Base-by-base conservation (phyloP, 768 basidiomycete species). In the Cystobasidiopsis lactophilus region DNA sequence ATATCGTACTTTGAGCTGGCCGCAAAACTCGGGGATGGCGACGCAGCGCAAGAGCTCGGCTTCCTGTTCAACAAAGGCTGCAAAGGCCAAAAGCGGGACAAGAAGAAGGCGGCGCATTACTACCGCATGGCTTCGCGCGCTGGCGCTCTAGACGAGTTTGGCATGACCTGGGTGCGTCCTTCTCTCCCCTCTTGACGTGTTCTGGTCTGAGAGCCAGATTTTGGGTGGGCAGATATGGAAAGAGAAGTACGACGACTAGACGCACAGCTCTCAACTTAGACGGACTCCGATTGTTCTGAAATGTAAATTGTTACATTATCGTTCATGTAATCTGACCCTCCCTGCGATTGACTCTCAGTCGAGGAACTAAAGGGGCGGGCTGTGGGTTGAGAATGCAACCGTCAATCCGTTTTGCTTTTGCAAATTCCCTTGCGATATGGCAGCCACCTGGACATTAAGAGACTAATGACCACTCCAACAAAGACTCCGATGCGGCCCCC, bases 1-100 rank as follows among this genome's bases (percentile, higher is more conserved):
- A 47, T 63, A 10, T 35, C 49, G 2, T 91, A 89, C 63, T 88
- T 85, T 63, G 71, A 71, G 51, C 77, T 85, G 39, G 85, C 85
- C 9, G 83, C 86, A 16, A 74, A 74, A 31, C 71, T 91, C 2
- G 85, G 85, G 1, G 86, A 91, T 62, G 69, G 76, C 0, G 86
- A 89, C 60, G 85, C 86, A 2, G 85, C 88, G 67, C 75, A 74
- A 54, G 83, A 86, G 65, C 72, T 88, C 16, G 86, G 74, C 1
- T 88, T 84, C 62, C 84, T 82, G 65, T 73, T 82, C 21, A 77
- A 80, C 1, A 85, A 86, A 61, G 85, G 81, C 10, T n/a, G n/a
- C n/a, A 84, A 78, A 59, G 85, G 86, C 10, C 80, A 80, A 64
- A 86, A 85, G 72, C 88, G 82, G 67, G 76, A 89, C 66, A 75